A percentile compares a stretch with the other conserved stretches of the same genome.
These are phyloP conservation scores for Chimonanthus salicifolius DNA, from an alignment of 164 flowering plant genomes.

Conservation along the genomic window DNA sequence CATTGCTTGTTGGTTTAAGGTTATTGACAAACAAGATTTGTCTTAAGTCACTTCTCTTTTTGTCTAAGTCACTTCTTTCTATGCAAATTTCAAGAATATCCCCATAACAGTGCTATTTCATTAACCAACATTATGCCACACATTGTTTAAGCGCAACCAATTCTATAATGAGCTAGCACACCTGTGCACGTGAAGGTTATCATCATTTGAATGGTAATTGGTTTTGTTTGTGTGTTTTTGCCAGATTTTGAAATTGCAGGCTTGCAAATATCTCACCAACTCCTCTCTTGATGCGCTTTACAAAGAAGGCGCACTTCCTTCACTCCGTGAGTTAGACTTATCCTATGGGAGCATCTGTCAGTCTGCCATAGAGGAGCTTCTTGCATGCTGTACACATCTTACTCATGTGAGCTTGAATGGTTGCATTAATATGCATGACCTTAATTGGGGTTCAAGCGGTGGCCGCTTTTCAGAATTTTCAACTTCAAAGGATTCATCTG, in stretches of 20 bases:
- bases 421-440: slow-evolving; percentile 86
- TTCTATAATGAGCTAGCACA: no score
- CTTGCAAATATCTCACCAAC: slow-evolving; percentile 87
- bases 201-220: neutral
- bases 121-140: no score
- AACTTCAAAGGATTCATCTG: slow-evolving; percentile 12
- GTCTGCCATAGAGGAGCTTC: slow-evolving; percentile 91
- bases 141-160: no score
- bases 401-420: slow-evolving; percentile 94
- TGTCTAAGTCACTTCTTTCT: no score
- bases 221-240: slow-evolving; percentile 2
- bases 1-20: no score
- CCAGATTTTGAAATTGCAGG: slow-evolving; percentile 89
- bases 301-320: slow-evolving; percentile 70
- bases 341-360: slow-evolving; percentile 85
- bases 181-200: no score
- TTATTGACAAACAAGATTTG: no score
- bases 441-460: slow-evolving; percentile 59
- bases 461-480: slow-evolving; percentile 24
- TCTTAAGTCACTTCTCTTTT: no score
- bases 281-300: slow-evolving; percentile 83
- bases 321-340: slow-evolving; percentile 76
- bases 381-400: slow-evolving; percentile 75
- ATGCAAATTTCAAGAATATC: no score
- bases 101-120: no score